Conservation (phyloP, 495 filamentous ascomycete species). For the Trichocladium uniseriatum region DNA sequence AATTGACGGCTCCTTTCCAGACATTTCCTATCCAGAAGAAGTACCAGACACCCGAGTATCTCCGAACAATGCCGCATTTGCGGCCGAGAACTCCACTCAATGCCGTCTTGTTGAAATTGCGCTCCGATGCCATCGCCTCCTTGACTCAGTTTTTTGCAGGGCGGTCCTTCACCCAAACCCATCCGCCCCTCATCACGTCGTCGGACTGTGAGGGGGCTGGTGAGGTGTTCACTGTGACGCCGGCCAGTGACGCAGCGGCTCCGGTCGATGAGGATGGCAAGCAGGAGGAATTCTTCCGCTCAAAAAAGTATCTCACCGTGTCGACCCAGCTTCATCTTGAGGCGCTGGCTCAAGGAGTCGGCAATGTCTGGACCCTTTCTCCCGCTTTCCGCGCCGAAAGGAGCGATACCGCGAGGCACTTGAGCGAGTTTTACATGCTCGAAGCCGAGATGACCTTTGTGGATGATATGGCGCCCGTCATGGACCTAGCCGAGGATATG, state of each 20-base stretch:
- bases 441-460: slow-evolving; percentile 83
- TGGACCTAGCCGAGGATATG: slow-evolving; percentile 71
- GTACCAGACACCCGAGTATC: slow-evolving; percentile 79
- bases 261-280: slow-evolving; percentile 6
- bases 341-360: slow-evolving; percentile 78
- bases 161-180: slow-evolving; percentile 71
- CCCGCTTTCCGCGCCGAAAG: slow-evolving; percentile 91
- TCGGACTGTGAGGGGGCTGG: slow-evolving; percentile 97
- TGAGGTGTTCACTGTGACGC: slow-evolving; percentile 74
- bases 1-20: slow-evolving; percentile 38
- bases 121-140: slow-evolving; percentile 67
- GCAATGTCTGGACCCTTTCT: slow-evolving; percentile 87
- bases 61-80: slow-evolving; percentile 83
- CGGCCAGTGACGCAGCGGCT: slow-evolving; percentile 23
- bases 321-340: slow-evolving; percentile 93
- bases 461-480: slow-evolving; percentile 56
- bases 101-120: slow-evolving; percentile 67
- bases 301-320: slow-evolving; percentile 89
- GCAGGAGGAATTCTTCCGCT: slow-evolving; percentile 59
- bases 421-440: slow-evolving; percentile 98
- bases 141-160: slow-evolving; percentile 62
- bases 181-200: slow-evolving; percentile 89
- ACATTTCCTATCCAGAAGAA: slow-evolving; percentile 90
- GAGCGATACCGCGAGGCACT: slow-evolving; percentile 86
- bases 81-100: slow-evolving; percentile 77